Conservation (phyloP, 2,329 filamentous ascomycete species). For the Triangularia setosa region DNA sequence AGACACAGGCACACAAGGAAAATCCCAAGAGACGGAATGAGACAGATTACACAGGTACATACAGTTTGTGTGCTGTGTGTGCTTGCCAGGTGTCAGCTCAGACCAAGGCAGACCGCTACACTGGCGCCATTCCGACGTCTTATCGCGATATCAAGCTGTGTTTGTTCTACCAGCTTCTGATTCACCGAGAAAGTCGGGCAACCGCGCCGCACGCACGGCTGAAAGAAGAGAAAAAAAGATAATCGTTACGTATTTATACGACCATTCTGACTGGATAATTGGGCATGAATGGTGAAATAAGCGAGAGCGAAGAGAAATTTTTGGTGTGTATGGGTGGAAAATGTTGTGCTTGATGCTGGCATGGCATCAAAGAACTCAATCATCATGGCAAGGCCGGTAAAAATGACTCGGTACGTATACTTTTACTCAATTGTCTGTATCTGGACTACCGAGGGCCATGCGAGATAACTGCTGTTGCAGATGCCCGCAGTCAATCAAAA, state of each 20-base stretch:
- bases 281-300: neutral
- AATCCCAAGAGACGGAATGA: neutral
- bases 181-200: neutral
- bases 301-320: neutral
- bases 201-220: neutral
- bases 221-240: neutral
- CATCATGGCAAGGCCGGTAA: neutral
- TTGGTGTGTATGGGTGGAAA: neutral
- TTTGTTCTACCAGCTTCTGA: neutral
- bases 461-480: neutral
- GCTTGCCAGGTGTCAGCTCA: neutral
- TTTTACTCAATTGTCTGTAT: neutral
- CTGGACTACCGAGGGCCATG: neutral
- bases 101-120: conserved; percentile 12
- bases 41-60: neutral
- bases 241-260: neutral
- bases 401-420: neutral
- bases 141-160: neutral
- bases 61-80: neutral
- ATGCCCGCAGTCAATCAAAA: neutral
- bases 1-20: neutral
- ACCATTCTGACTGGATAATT: neutral
- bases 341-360: neutral
- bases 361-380: neutral
- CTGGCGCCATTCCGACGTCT: conserved; percentile 12